Evolutionary conservation across 2,329 filamentous ascomycete genomes (phyloP).

Genomic region (Apiospora pterosperma): DNA sequence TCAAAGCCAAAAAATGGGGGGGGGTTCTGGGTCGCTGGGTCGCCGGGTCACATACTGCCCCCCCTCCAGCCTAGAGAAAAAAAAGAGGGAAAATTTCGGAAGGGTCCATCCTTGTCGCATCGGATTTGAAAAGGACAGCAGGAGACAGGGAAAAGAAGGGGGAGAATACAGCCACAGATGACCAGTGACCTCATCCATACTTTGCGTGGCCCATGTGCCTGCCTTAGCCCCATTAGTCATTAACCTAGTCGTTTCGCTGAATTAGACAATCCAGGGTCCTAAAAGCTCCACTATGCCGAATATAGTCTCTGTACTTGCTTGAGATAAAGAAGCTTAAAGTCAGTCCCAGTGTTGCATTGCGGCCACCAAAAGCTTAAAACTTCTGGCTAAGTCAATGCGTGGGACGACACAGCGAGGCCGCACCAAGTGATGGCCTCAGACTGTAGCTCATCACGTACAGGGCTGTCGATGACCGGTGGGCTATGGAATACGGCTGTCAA

Average conservation of each 20-base stretch:
- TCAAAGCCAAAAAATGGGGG: not conserved
- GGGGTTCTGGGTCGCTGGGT: not conserved
- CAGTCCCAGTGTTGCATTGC: not conserved
- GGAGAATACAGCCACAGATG: not conserved
- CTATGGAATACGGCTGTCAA: not conserved
- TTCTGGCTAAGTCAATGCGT: not conserved
- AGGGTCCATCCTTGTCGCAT: constrained; percentile 4
- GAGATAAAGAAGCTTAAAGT: constrained; percentile 2
- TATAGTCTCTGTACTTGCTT: not conserved
- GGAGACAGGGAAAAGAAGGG: not conserved
- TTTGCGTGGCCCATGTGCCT: constrained; percentile 3
- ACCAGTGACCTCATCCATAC: constrained; percentile 5
- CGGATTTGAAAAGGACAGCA: not conserved
- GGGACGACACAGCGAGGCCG: too few species aligned
- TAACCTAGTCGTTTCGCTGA: not conserved
- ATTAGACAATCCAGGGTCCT: constrained; percentile 6
- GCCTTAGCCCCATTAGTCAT: constrained; percentile 3
- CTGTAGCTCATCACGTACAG: not conserved
- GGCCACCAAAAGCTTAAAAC: not conserved
- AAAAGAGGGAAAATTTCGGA: not conserved
- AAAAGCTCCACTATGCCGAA: not conserved
- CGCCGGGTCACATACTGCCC: not conserved
- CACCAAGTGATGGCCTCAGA: too few species aligned
- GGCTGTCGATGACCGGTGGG: not conserved
- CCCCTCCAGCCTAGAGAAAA: not conserved